phyloP scores from a whole-genome alignment of 2,329 filamentous ascomycete species.

The Diaporthe batatas region DNA sequence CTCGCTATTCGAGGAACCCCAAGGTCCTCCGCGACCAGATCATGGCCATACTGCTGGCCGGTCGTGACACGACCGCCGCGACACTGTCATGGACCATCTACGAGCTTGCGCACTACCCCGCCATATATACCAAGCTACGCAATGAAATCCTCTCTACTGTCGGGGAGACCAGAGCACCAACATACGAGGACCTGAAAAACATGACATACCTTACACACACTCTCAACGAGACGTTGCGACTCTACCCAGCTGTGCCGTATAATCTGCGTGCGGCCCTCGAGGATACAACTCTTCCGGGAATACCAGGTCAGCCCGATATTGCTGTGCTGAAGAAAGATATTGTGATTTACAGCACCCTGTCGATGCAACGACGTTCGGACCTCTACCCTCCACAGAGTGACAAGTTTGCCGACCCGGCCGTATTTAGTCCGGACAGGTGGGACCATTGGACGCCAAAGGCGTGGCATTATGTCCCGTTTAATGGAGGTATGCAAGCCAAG shows the following conservation, averaged over 20 bases:
- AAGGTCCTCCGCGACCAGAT: slow-evolving; percentile 81
- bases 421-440: slow-evolving; percentile 51
- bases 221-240: slow-evolving; percentile 53
- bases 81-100: slow-evolving; percentile 58
- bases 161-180: slow-evolving; percentile 53
- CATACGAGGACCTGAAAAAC: slow-evolving; percentile 62
- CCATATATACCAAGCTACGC: slow-evolving; percentile 54
- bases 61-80: slow-evolving; percentile 71
- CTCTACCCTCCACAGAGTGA: slow-evolving; percentile 47
- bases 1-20: slow-evolving; percentile 73
- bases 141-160: slow-evolving; percentile 51
- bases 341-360: slow-evolving; percentile 46
- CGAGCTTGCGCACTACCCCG: slow-evolving; percentile 53
- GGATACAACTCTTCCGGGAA: slow-evolving; percentile 46
- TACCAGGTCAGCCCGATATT: slow-evolving; percentile 46
- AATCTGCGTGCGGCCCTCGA: slow-evolving; percentile 47
- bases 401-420: slow-evolving; percentile 46
- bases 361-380: slow-evolving; percentile 49
- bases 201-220: slow-evolving; percentile 65
- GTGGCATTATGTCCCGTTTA: slow-evolving; percentile 56
- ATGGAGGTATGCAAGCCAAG: slow-evolving; percentile 44
- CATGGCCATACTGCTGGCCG: slow-evolving; percentile 78
- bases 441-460: slow-evolving; percentile 47
- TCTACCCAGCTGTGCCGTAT: slow-evolving; percentile 49
- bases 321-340: slow-evolving; percentile 46